phyloP scores from a whole-genome alignment of 1,139 yeast species.

The Hansenula anomala region DNA sequence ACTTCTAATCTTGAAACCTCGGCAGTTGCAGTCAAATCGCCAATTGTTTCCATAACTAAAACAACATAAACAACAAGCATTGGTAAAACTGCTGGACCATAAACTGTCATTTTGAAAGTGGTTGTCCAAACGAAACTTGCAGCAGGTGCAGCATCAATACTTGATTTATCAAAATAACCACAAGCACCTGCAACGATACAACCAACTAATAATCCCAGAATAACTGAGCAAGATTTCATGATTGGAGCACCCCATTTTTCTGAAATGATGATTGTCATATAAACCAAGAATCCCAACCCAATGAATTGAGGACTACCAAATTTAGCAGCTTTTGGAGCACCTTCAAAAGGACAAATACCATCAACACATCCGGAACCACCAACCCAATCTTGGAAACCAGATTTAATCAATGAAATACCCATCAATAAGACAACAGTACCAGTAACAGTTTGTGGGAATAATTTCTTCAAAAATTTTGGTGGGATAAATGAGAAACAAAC shows the following conservation, averaged over 20 bases:
- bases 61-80: conserved; percentile 76
- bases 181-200: conserved; percentile 90
- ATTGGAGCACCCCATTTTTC: conserved; percentile 94
- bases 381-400: conserved; percentile 80
- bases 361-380: conserved; percentile 79
- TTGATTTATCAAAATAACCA: conserved; percentile 62
- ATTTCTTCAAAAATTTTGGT: conserved; percentile 56
- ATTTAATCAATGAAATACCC: conserved; percentile 60
- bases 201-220: conserved; percentile 76
- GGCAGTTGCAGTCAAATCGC: conserved; percentile 88
- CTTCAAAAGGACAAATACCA: conserved; percentile 37
- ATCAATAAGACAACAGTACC: conserved; percentile 88
- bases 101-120: conserved; percentile 67
- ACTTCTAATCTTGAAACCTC: conserved; percentile 84
- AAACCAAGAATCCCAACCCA: conserved; percentile 84
- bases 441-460: conserved; percentile 87
- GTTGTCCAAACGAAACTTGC: conserved; percentile 85
- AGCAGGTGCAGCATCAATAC: conserved; percentile 70
- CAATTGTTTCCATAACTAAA: conserved; percentile 69
- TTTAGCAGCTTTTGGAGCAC: conserved; percentile 49
- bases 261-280: conserved; percentile 61
- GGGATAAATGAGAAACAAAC: conserved; percentile 71
- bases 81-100: conserved; percentile 83
- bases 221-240: conserved; percentile 90
- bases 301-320: conserved; percentile 87